Evolutionary conservation across 345 rosid genomes (phyloP), one percentile per base, ranked within the genome.

Genomic region (Orychophragmus violaceus): DNA sequence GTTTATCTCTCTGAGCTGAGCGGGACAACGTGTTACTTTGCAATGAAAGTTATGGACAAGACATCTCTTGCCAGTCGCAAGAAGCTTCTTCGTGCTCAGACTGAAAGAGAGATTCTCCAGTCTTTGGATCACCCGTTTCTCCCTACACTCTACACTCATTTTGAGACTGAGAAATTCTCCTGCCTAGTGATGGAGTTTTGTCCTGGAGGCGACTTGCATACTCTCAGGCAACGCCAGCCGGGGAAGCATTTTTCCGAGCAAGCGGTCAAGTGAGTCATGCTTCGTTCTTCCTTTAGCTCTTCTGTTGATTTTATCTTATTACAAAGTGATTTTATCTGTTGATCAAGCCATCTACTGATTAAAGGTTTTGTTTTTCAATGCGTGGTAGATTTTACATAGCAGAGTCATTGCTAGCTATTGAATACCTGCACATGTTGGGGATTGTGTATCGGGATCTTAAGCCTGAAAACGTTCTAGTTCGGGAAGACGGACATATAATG

Each of bases 31-130:
- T 83, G 97, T 76, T 79, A 82, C 75, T 88, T 91, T 72, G 97
- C 96, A 3, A 88, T 86, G 96, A 91, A 91, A 79, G 97, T 91
- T 25, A 91, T 91, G 97, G 97, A 91, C 68, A 88, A 91, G 82
- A 88, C 87, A 33, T 86, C 96, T 67, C 81, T 91, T 61, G 97
- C 91, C 0, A 82, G 87, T 58, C 91, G 96, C 32, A 88, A 91
- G 79, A 91, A 88, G 84, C 85, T 91, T 59, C 90, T 87, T 71
- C 83, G 98, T 19, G 98, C 94, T 66, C 98, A 91, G 69, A 91
- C 96, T 12, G 98, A 91, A 64, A 80, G 94, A 80, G 98, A 88
- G 80, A 91, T 91, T 46, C 77, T 91, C 63, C 96, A 87, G 74
- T 87, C 84, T 66, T 80, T 88, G 44, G 96, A 91, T 75, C 98